These are phyloP conservation scores for Metschnikowia dekortorum DNA, from an alignment of 805 yeast species.

Conservation along the genomic window DNA sequence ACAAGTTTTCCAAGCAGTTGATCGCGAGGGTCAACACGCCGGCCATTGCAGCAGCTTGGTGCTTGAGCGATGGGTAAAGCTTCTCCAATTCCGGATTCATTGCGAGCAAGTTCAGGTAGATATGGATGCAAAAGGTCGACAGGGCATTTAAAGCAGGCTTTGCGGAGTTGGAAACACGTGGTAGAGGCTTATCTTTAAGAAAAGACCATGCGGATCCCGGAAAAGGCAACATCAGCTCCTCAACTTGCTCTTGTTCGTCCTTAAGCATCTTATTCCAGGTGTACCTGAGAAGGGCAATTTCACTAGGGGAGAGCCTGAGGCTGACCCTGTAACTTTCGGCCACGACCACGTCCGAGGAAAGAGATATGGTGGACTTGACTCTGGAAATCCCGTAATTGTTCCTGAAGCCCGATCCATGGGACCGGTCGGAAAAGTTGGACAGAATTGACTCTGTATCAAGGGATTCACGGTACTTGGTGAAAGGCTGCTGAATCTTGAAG, in stretches of 20 bases:
- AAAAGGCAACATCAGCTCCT: slow-evolving; percentile 10
- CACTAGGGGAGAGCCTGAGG: slow-evolving; percentile 21
- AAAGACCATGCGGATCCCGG: slow-evolving; percentile 13
- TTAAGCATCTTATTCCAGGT: slow-evolving; percentile 39
- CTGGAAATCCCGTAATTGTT: slow-evolving; percentile 24
- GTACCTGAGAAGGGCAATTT: slow-evolving; percentile 42
- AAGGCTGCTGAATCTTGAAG: background rate
- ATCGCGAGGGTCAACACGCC: slow-evolving; percentile 71
- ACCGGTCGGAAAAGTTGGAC: background rate
- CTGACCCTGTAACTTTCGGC: slow-evolving; percentile 18
- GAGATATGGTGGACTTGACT: slow-evolving; percentile 20
- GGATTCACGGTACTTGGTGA: background rate
- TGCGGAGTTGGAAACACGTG: slow-evolving; percentile 11
- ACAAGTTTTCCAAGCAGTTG: slow-evolving; percentile 55
- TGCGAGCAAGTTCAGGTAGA: slow-evolving; percentile 63
- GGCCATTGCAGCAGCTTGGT: slow-evolving; percentile 77
- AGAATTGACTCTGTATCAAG: slow-evolving; percentile 1
- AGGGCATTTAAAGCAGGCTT: slow-evolving; percentile 22
- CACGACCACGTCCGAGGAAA: slow-evolving; percentile 19
- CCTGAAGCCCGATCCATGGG: slow-evolving; percentile 2
- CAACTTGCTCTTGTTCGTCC: slow-evolving; percentile 28
- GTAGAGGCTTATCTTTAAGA: slow-evolving; percentile 10
- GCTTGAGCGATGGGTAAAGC: slow-evolving; percentile 68
- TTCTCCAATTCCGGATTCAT: slow-evolving; percentile 59
- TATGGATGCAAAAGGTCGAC: slow-evolving; percentile 69